Evolutionary conservation across 2,329 filamentous ascomycete genomes (phyloP), one percentile per base, ranked within the genome.

Genomic region (Tolypocladium cylindrosporum): DNA sequence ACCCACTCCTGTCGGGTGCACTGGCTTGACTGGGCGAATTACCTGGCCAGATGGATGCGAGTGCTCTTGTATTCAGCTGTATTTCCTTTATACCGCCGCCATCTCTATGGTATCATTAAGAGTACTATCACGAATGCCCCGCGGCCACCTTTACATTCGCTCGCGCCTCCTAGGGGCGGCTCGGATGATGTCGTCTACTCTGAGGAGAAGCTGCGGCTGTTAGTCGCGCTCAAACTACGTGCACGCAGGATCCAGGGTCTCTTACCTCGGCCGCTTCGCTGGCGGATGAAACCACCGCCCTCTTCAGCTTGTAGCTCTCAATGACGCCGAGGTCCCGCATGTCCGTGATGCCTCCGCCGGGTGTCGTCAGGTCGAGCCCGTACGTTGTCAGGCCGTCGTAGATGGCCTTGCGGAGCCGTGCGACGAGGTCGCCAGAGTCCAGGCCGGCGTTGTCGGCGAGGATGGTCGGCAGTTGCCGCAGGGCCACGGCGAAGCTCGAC

Each of bases 241-340:
- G 14, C 13, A 10, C 14, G 45, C 45, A 10, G 27, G 2, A 31
- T 48, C n/a, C 10, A 9, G 14, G 13, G 21, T 34, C 39, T 72
- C 86, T 78, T 80, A 95, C 91, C 83, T 99, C 94, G 64, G 94
- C 92, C 62, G 94, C 94, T 77, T 99, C 94, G 59, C 91, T 95
- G 27, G 94, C 94, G 61, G 91, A 96, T 56, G 89, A 95, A 55
- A 99, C 94, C 57, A 99, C 94, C n/a, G 94, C 94, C 72, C 86
- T 88, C 84, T 99, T 99, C 72, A 99, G 78, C 82, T 99, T 99
- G 81, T 97, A 97, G 74, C 91, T 96, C 78, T 99, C 94, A 65
- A 99, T 88, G 36, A 99, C 92, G 51, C 94, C 94, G 54, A 96
- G 72, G 67, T 99, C 91, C 57, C 93, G 84, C 94, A 99, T 99